Evolutionary conservation across 331 rosid species (phyloP), one percentile per base, ranked within the genome.

Genomic region (Telfairia occidentalis): DNA sequence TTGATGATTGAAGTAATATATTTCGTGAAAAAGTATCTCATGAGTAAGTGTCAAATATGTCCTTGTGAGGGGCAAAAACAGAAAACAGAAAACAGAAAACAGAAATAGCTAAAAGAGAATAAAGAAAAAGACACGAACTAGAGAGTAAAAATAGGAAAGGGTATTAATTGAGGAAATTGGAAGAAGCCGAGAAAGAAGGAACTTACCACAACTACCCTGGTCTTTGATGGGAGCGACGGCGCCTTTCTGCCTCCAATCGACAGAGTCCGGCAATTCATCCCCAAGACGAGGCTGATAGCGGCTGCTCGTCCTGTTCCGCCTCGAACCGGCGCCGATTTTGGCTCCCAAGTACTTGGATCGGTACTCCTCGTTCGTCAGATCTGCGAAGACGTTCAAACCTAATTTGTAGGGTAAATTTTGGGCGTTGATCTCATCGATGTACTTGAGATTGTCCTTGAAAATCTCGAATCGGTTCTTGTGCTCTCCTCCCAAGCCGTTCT

Each of bases 231-330:
- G 43, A 23, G 1, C 71, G 9, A 93, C 98, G 0, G 86, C 98
- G 23, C 92, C 97, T 83, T 89, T 43, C 74, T 83, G 76, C 86
- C 98, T 89, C 98, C 98, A 93, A 79, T 93, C 98, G 53, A 93
- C 78, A 42, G 82, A 84, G 7, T 83, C 82, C 0, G 98, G 96
- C 80, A 93, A 72, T 0, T 74, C 23, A 5, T 89, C 92, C 11
- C 88, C 92, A 60, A 85, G 86, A 34, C 83, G 86, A 61, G 88
- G 85, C 58, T 71, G 87, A 80, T 90, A 90, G 5, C 97, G 90
- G 57, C 78, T 70, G 76, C 89, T 87, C 32, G 66, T 77, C 73
- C 45, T 83, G 6, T 72, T 30, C 28, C 78, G 10, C 57, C 74
- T 83, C 55, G 74, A 88, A 61, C 11, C 83, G 64, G 13, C 81